These are phyloP conservation scores for Auricularia sp. DNA, from an alignment of 768 basidiomycete genomes.

Conservation along the genomic window DNA sequence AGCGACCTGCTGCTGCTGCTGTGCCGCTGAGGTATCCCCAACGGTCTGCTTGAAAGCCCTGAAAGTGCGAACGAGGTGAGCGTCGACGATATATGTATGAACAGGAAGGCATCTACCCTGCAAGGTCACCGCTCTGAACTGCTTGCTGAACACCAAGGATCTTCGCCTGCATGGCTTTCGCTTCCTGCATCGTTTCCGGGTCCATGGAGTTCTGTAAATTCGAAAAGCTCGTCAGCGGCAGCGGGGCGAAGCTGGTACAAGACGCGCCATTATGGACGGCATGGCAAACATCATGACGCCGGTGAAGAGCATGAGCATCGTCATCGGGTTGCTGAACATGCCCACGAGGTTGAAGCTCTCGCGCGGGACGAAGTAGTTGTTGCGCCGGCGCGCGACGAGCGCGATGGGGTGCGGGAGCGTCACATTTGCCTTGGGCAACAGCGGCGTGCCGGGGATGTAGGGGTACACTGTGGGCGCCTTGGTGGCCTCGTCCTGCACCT, in stretches of 20 bases:
- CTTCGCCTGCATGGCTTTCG: constrained; percentile 51
- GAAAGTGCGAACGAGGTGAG: neutral
- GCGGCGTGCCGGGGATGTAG: constrained; percentile 57
- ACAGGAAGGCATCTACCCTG: constrained; percentile 32
- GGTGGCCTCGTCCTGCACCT: constrained; percentile 35
- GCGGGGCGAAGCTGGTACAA: neutral
- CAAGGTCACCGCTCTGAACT: constrained; percentile 46
- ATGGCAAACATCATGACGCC: constrained; percentile 58
- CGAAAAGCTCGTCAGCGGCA: neutral
- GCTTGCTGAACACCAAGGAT: constrained; percentile 45
- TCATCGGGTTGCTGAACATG: constrained; percentile 81
- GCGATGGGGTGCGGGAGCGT: constrained; percentile 54
- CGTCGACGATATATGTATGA: neutral
- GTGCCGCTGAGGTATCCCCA: neutral
- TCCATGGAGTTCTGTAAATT: constrained; percentile 60
- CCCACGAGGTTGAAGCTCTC: constrained; percentile 64
- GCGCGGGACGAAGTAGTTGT: constrained; percentile 54
- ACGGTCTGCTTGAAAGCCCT: neutral
- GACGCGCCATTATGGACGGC: constrained; percentile 64
- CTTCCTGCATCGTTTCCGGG: constrained; percentile 54
- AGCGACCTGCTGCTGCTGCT: neutral
- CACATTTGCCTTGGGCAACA: constrained; percentile 41
- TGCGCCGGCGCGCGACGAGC: constrained; percentile 43
- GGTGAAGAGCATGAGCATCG: constrained; percentile 62
- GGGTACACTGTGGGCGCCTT: constrained; percentile 39